Evolutionary conservation across 1,139 yeast genomes (phyloP).

Genomic region (Dujonia santamariae): DNA sequence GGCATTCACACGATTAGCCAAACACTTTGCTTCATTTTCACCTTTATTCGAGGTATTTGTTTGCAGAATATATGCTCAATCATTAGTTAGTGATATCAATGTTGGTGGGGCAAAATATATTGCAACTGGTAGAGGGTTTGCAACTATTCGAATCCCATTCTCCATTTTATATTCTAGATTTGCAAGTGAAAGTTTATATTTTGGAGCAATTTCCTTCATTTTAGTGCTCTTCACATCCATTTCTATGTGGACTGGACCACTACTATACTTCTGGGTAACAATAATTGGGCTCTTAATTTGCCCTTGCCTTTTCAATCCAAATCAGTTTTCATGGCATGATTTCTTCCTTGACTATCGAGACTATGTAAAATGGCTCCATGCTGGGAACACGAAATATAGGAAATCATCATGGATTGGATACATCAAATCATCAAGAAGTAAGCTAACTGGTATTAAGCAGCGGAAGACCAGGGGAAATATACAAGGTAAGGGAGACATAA

Average conservation of each 20-base stretch:
- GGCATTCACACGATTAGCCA: slow-evolving; percentile 40
- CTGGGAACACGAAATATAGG: slow-evolving; percentile 36
- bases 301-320: slow-evolving; percentile 52
- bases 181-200: slow-evolving; percentile 45
- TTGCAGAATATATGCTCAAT: slow-evolving; percentile 48
- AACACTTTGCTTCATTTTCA: slow-evolving; percentile 48
- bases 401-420: slow-evolving; percentile 41
- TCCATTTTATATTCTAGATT: slow-evolving; percentile 43
- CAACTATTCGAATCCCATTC: slow-evolving; percentile 46
- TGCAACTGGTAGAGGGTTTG: slow-evolving; percentile 56
- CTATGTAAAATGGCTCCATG: slow-evolving; percentile 41
- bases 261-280: slow-evolving; percentile 50
- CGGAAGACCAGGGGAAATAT: slow-evolving; percentile 11
- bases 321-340: slow-evolving; percentile 48
- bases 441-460: slow-evolving; percentile 42
- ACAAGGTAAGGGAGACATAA: slow-evolving; percentile 20
- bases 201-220: slow-evolving; percentile 36
- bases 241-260: slow-evolving; percentile 45
- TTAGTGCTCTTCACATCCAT: slow-evolving; percentile 42
- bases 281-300: slow-evolving; percentile 42
- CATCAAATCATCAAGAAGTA: slow-evolving; percentile 33
- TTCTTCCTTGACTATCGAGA: slow-evolving; percentile 47
- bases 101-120: slow-evolving; percentile 55
- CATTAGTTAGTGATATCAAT: slow-evolving; percentile 45
- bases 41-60: slow-evolving; percentile 56